Evolutionary conservation across 306 rosid genomes (phyloP).

Genomic region (Sindora glabra): DNA sequence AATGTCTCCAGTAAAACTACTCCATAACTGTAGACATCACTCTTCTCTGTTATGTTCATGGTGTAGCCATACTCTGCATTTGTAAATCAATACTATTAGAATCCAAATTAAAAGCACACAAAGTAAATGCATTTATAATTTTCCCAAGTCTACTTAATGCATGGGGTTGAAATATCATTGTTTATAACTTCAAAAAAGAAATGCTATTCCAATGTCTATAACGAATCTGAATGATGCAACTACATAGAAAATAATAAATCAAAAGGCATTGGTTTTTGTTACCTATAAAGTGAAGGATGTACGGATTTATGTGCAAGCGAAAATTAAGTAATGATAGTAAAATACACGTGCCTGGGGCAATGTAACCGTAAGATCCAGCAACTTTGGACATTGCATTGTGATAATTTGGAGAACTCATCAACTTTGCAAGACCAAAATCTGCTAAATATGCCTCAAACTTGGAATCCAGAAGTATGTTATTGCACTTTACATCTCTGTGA

Average conservation of each 20-base stretch:
- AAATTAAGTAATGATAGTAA: not conserved
- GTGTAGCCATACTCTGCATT: slow-evolving; percentile 91
- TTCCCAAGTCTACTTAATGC: no score
- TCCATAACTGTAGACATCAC: slow-evolving; percentile 95
- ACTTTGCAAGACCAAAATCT: slow-evolving; percentile 92
- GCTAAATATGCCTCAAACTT: slow-evolving; percentile 84
- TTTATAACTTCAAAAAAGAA: no score
- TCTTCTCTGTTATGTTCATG: slow-evolving; percentile 97
- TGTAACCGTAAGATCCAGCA: slow-evolving; percentile 96
- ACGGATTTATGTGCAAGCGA: not conserved
- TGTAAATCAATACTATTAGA: slow-evolving; percentile 15
- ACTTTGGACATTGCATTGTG: slow-evolving; percentile 93
- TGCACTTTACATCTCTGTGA: slow-evolving; percentile 97
- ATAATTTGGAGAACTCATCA: slow-evolving; percentile 75
- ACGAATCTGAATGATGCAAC: no score
- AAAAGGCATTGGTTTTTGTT: slow-evolving; percentile 1
- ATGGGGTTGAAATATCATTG: no score
- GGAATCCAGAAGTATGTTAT: slow-evolving; percentile 89
- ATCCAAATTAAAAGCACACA: not conserved
- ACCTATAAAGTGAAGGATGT: not conserved
- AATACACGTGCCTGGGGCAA: slow-evolving; percentile 76
- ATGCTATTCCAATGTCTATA: no score
- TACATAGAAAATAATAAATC: no score
- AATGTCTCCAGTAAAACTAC: slow-evolving; percentile 87
- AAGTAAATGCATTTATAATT: no score